Evolutionary conservation across 306 rosid genomes (phyloP), one percentile per base, ranked within the genome.

Genomic region (Gillenia trifoliata): DNA sequence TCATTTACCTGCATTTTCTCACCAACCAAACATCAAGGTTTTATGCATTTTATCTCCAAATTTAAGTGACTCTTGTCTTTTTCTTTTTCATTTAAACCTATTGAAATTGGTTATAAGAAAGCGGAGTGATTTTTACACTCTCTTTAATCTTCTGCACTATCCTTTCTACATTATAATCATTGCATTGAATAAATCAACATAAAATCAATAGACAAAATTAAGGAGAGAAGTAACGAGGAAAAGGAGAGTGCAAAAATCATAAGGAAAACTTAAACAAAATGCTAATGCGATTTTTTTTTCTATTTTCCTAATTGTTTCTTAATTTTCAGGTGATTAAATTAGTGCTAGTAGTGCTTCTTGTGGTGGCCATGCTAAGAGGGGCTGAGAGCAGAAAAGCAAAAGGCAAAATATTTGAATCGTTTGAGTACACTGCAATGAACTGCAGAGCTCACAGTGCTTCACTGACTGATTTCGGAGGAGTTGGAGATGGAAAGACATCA

Each of bases 371-470:
- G 17, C 11, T 69, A 28, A 75, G 69, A 64, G 77, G 54, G 15
- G 67, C 22, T 10, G 79, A 71, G 76, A 56, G 82, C 76, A 69
- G 82, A 73, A 36, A 10, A 70, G 43, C 31, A 70, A 26, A 80
- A 1, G 38, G 30, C 30, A 61, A 34, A 38, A 64, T 38, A 49
- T 38, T 70, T 12, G 83, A 70, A 34, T 34, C 26, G 8, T 72
- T 78, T 36, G 84, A 79, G 73, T 85, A 82, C 79, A 57, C 61
- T 5, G 89, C 86, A 19, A 79, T 82, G 41, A 85, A 69, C 30
- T 85, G 89, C 74, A 85, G 89, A 66, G 84, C 80, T 25, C 86
- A 82, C 70, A 82, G 78, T 34, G 89, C 84, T 22, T 82, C 86
- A 0, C n/a, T 85, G 49, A 76, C 80, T 3, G 89, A 85, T 6